A percentile compares a stretch with the other conserved stretches of the same genome.
Conservation (phyloP, 495 filamentous ascomycete species). For the Hyaloscypha variabilis region DNA sequence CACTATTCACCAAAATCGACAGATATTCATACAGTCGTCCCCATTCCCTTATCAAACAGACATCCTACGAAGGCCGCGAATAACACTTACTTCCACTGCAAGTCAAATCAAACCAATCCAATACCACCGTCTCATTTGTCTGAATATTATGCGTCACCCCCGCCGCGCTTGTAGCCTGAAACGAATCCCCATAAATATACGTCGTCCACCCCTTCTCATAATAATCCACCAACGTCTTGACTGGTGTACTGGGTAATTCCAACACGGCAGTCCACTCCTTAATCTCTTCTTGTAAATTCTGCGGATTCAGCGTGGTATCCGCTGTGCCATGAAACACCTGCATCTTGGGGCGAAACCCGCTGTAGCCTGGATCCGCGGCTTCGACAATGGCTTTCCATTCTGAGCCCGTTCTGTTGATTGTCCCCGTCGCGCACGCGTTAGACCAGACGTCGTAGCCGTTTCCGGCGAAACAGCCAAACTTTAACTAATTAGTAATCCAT, state of each 20-base stretch:
- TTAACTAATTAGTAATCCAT: too few species aligned
- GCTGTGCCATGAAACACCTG: slow-evolving; percentile 55
- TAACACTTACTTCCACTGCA: slow-evolving; percentile 10
- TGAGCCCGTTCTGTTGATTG: slow-evolving; percentile 39
- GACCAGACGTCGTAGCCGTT: slow-evolving; percentile 46
- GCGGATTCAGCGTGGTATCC: slow-evolving; percentile 50
- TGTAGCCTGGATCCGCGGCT: slow-evolving; percentile 51
- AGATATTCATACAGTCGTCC: too few species aligned
- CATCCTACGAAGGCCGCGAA: too few species aligned
- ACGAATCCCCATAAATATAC: slow-evolving; percentile 47
- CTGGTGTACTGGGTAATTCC: slow-evolving; percentile 26
- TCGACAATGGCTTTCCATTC: slow-evolving; percentile 48
- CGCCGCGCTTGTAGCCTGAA: slow-evolving; percentile 50
- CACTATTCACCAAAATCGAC: too few species aligned
- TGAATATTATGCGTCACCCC: slow-evolving; percentile 54
- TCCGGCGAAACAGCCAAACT: slow-evolving; percentile 57
- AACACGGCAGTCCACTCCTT: slow-evolving; percentile 45
- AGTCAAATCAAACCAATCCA: slow-evolving; percentile 51
- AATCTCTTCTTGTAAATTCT: slow-evolving; percentile 52
- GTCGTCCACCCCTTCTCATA: slow-evolving; percentile 43
- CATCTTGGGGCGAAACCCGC: slow-evolving; percentile 56
- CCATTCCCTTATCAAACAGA: too few species aligned
- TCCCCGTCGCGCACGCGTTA: slow-evolving; percentile 44
- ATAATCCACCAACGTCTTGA: slow-evolving; percentile 14
- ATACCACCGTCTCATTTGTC: slow-evolving; percentile 48